Base-by-base conservation (phyloP, 768 basidiomycete species). In the Candolleomyces efflorescens region DNA sequence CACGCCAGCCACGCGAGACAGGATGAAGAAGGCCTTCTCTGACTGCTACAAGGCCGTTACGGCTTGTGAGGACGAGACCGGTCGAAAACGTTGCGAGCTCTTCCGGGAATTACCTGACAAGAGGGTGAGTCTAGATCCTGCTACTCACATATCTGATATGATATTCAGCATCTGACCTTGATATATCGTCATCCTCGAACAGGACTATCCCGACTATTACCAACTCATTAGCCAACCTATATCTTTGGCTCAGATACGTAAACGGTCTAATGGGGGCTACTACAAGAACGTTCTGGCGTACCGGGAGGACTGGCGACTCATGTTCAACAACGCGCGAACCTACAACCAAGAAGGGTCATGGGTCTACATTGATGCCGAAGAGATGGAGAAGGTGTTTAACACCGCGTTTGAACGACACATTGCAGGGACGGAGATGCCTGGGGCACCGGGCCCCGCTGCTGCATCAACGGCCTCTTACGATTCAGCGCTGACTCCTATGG, bases 311-410 rank as follows among this genome's bases (percentile, higher is more conserved):
- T 93, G 89, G 85, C 81, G 82, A 63, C 81, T 94, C 56, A 94
- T 99, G 89, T 98, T 95, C 72, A 81, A 84, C 70, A 98, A 98
- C 65, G 95, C 96, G 4, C 82, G 90, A 64, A 90, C 85, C 45
- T 98, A 93, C 78, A 98, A 98, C 69, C 87, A 90, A 70, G 93
- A 96, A 71, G 93, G 90, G 1, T 95, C 93, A 0, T 93, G 92
- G 90, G 94, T 97, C 38, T 96, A 94, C 71, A 79, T 90, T 59
- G 93, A 96, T 60, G 94, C 96, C 7, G 90, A 92, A 50, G 91
- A 93, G 75, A 92, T 95, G 90, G 90, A 96, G 73, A 90, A 89
- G 67, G 86, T 87, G 50, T 94, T 95, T 69, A 81, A 89, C 59
- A 77, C 83, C 24, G 76, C 86, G 9, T 92, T 87, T 65, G 80